Base-by-base conservation (phyloP, 495 filamentous ascomycete species). In the Xylaria intraflava region DNA sequence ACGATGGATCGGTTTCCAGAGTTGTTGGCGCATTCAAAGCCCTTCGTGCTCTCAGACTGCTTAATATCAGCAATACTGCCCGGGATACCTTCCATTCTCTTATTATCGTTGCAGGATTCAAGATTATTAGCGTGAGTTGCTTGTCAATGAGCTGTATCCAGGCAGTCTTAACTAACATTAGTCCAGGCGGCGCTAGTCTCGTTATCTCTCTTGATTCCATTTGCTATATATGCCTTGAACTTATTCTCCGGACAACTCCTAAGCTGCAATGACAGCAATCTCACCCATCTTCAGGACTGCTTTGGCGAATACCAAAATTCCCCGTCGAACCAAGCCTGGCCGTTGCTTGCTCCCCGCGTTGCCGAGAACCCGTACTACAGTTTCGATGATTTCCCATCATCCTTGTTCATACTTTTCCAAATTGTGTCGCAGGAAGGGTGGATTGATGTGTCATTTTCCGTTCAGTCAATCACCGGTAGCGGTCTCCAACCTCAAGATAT, bases 341-440 rank as follows among this genome's bases (percentile, higher is more conserved):
- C 81, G 6, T 76, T 97, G 44, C 74, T 94, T 6, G 85, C 90
- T 8, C 93, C 93, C 8, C 82, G 94, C 46, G 79, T 82, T 38
- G 88, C 83, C 6, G 61, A 79, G 0, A 99, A 96, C 61, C 81
- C 85, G 0, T 96, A 81, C 64, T 97, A 87, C 68, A 85, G 85
- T 69, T 99, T 99, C 65, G 93, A 99, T 64, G 85, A 90, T 65
- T 99, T 99, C 61, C 89, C 87, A 20, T 79, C 87, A 45, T 87
- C 92, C 3, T 75, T 96, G 27, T 97, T 95, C 72, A 93, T 95
- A 50, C 85, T 99, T 46, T 99, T 99, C 74, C 91, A 97, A 66
- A 96, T 99, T 70, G 94, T 99, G 14, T 96, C 92, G 23, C 91
- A 97, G 62, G 93, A 99, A 78, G 93, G 93, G 7, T 99, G 93